A percentile compares a stretch with the other conserved stretches of the same genome.
phyloP scores from a whole-genome alignment of 176 grass and related monocot species.

The Avena sativa region DNA sequence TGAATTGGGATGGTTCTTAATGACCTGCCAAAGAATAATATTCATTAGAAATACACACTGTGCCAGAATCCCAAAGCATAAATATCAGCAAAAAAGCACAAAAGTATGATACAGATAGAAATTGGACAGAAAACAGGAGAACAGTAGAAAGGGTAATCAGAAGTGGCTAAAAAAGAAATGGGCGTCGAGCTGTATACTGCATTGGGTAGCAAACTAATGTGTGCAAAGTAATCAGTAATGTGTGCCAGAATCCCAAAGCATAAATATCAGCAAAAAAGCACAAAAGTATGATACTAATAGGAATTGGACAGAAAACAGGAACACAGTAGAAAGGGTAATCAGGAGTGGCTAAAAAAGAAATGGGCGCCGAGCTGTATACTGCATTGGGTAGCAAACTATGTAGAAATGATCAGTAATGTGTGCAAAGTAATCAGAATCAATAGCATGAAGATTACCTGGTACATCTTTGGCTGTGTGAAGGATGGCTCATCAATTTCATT shows the following conservation, averaged over 20 bases:
- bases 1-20: constrained; percentile 84
- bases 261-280: constrained; percentile 18
- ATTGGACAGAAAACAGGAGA: neutral
- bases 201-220: neutral
- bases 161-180: neutral
- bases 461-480: constrained; percentile 98
- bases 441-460: constrained; percentile 63
- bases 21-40: constrained; percentile 64
- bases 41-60: constrained; percentile 10
- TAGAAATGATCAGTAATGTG: neutral
- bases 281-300: neutral
- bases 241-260: constrained; percentile 20
- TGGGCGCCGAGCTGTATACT: neutral
- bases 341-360: neutral
- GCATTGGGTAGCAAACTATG: neutral
- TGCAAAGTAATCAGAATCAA: constrained; percentile 5
- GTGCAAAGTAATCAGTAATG: neutral
- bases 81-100: neutral
- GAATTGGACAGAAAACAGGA: neutral
- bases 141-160: too few species aligned
- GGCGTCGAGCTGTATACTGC: neutral
- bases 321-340: too few species aligned
- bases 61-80: constrained; percentile 18
- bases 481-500: constrained; percentile 99
- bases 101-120: neutral